Conservation (phyloP, 768 basidiomycete genomes). For the Hypholoma fasciculare region DNA sequence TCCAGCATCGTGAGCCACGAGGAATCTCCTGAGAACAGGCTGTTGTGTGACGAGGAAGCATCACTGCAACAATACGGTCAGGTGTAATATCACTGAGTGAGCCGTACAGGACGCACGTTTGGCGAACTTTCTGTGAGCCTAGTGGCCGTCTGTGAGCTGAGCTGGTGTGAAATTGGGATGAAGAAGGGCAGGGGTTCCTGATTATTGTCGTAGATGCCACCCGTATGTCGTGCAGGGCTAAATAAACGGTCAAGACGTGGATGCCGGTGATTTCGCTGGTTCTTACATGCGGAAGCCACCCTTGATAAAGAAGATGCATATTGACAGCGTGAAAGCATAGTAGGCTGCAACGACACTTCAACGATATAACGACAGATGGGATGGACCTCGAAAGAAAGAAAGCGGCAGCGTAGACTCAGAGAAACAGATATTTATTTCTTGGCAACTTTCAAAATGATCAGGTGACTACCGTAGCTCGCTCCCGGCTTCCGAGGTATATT, state of each 20-base stretch:
- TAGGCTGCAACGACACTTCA: too few relatives aligned
- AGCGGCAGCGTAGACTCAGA: too few relatives aligned
- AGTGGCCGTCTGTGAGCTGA: neutral
- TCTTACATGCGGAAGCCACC: conserved; percentile 4
- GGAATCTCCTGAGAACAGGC: neutral
- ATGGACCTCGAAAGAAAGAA: too few relatives aligned
- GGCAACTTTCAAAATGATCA: too few relatives aligned
- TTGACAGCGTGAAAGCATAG: conserved; percentile 14
- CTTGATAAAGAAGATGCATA: conserved; percentile 8
- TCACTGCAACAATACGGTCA: too few relatives aligned
- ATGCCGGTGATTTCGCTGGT: neutral
- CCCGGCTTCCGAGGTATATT: too few relatives aligned
- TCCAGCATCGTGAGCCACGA: neutral
- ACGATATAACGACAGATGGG: too few relatives aligned
- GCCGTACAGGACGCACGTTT: too few relatives aligned
- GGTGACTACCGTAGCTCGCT: too few relatives aligned
- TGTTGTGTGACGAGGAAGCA: neutral
- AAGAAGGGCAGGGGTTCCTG: neutral
- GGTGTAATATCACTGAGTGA: too few relatives aligned
- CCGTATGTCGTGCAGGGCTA: neutral
- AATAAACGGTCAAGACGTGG: neutral
- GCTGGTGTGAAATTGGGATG: neutral
- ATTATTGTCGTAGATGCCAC: neutral
- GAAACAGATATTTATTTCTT: too few relatives aligned
- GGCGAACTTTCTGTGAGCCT: too few relatives aligned